Evolutionary conservation across 208 protist species (phyloP), one percentile per base, ranked within the genome.

Genomic region (Trypanosoma platydactyli): DNA sequence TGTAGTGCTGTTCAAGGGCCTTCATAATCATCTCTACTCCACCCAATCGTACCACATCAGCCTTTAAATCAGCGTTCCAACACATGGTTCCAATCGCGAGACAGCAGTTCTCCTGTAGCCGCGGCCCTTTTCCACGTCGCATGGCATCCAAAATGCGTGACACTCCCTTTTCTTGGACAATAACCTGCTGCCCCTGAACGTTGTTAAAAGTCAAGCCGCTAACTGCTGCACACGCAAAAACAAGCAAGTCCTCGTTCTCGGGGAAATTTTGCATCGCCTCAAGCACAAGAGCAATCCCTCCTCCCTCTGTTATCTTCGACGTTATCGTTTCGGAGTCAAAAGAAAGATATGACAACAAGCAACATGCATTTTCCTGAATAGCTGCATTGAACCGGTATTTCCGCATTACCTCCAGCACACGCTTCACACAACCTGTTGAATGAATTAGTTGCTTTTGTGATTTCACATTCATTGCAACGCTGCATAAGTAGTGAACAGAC

Each of bases 241-340:
- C 81, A 59, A 94, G 86, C 16, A 97, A 65, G 27, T 86, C 78
- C 67, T 94, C 89, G 59, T 93, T 91, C n/a, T 72, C 49, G 2
- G 83, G 80, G 64, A 92, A 94, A 42, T 75, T 80, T 48, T 81
- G 71, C 88, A 96, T 96, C 25, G 87, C 86, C n/a, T 82, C 68
- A 29, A 94, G 77, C 15, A 94, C 84, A 13, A 91, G 77, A 66
- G 80, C 35, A 49, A 96, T 79, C 22, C 89, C 88, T 45, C 82
- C 79, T 5, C 62, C 66, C 46, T 89, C 78, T 12, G 88, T 94
- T 71, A 96, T 92, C 65, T 73, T 83, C 20, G 76, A 55, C 24
- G 91, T 96, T 73, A 96, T 96, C 5, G 69, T 73, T 53, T 94
- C 88, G 5, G 91, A 96, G 74, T 96, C 91, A 75, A 94, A 96